Evolutionary conservation across 768 basidiomycete genomes (phyloP).

Genomic region (Mycena latifolia): DNA sequence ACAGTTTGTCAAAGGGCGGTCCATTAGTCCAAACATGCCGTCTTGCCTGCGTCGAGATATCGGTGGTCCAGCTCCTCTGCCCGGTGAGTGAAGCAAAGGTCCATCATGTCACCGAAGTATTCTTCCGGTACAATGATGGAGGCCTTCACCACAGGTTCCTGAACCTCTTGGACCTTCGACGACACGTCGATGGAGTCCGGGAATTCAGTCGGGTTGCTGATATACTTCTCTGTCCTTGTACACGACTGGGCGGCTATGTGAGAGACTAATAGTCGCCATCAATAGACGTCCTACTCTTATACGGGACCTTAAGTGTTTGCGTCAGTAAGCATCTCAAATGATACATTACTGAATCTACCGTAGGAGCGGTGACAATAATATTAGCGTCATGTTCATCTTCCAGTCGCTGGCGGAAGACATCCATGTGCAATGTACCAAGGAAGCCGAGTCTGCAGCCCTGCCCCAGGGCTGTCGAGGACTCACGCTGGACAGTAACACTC

Average conservation of each 20-base stretch:
- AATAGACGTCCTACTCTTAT: slow-evolving; percentile 14
- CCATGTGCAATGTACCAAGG: slow-evolving; percentile 96
- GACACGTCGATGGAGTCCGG: slow-evolving; percentile 81
- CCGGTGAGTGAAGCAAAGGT: slow-evolving; percentile 88
- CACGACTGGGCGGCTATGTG: slow-evolving; percentile 64
- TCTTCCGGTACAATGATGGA: slow-evolving; percentile 96
- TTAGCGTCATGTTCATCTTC: slow-evolving; percentile 98
- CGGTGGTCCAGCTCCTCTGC: slow-evolving; percentile 87
- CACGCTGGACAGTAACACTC: slow-evolving; percentile 90
- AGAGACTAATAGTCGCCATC: slow-evolving; percentile 7
- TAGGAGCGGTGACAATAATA: slow-evolving; percentile 95
- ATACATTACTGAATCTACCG: slow-evolving; percentile 63
- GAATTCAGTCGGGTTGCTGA: slow-evolving; percentile 97
- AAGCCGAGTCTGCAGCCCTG: slow-evolving; percentile 97
- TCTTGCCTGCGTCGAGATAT: slow-evolving; percentile 74
- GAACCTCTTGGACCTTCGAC: slow-evolving; percentile 77
- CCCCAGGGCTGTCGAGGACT: slow-evolving; percentile 93
- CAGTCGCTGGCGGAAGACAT: slow-evolving; percentile 93
- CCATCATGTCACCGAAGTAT: slow-evolving; percentile 97
- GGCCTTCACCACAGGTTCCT: slow-evolving; percentile 94
- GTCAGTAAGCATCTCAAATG: slow-evolving; percentile 50
- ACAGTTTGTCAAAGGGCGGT: background rate
- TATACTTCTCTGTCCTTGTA: slow-evolving; percentile 73
- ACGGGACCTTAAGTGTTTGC: slow-evolving; percentile 28
- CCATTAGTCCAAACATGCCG: background rate